Evolutionary conservation across 768 basidiomycete species (phyloP).

Genomic region (Guyanaporus albipodus): DNA sequence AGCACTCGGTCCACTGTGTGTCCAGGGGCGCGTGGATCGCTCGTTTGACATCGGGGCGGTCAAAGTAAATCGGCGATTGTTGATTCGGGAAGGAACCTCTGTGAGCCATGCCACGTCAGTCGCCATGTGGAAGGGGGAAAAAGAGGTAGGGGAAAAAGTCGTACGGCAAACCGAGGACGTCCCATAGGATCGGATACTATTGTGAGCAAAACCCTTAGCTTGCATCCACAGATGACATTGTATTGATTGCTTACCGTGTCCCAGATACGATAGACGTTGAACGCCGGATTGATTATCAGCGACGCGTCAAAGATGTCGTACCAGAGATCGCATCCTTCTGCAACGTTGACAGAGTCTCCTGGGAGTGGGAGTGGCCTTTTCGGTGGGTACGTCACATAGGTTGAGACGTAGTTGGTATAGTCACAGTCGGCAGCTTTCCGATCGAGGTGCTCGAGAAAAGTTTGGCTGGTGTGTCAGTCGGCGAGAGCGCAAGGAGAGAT

Average conservation of each 20-base stretch:
- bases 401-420: constrained; percentile 58
- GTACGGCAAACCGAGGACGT: constrained; percentile 79
- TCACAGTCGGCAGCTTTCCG: constrained; percentile 50
- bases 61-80: constrained; percentile 68
- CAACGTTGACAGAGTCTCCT: constrained; percentile 44
- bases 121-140: not conserved
- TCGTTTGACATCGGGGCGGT: constrained; percentile 56
- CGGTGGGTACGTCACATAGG: constrained; percentile 66
- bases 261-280: constrained; percentile 75
- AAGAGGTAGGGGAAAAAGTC: constrained; percentile 18
- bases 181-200: constrained; percentile 65
- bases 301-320: constrained; percentile 60
- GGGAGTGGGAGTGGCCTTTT: constrained; percentile 64
- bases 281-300: constrained; percentile 63
- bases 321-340: constrained; percentile 65
- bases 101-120: not conserved
- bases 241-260: constrained; percentile 44
- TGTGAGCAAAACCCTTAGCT: not conserved
- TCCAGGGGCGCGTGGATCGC: constrained; percentile 68
- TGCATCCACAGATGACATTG: not conserved
- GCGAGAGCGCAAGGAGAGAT: not conserved
- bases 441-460: constrained; percentile 59
- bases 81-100: constrained; percentile 54
- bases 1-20: constrained; percentile 63
- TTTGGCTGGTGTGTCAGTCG: constrained; percentile 40